Evolutionary conservation across 495 filamentous ascomycete genomes (phyloP).

Genomic region (Xylaria nigripes): DNA sequence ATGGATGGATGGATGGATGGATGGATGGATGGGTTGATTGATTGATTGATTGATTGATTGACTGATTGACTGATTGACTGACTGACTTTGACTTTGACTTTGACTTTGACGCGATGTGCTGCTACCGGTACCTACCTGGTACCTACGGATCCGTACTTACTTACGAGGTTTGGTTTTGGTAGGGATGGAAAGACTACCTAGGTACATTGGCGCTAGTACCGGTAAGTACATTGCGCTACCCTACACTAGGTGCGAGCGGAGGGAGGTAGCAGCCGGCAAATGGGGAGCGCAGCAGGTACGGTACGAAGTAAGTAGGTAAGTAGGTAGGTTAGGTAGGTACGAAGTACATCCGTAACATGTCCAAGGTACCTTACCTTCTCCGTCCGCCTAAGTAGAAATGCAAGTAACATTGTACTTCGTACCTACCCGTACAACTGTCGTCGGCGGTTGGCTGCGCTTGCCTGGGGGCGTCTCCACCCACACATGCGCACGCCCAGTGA

Average conservation of each 20-base stretch:
- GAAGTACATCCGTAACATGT: background rate
- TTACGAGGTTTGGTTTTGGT: too few species aligned
- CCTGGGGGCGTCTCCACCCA: slow-evolving; percentile 9
- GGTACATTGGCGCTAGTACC: too few species aligned
- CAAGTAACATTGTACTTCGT: slow-evolving; percentile 1
- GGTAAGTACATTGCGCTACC: too few species aligned
- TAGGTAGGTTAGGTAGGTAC: background rate
- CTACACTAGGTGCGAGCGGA: too few species aligned
- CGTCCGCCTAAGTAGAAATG: background rate
- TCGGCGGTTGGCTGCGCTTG: background rate
- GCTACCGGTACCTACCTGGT: too few species aligned
- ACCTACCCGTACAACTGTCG: slow-evolving; percentile 7
- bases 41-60: too few species aligned
- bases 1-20: too few species aligned
- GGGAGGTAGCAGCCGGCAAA: background rate
- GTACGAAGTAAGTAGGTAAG: background rate
- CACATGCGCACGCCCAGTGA: background rate
- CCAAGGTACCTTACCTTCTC: background rate
- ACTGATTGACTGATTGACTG: too few species aligned
- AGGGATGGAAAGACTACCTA: too few species aligned
- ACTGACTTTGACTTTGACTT: too few species aligned
- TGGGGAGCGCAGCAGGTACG: slow-evolving; percentile 1
- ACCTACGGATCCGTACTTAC: too few species aligned
- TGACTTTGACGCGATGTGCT: slow-evolving; percentile 3
- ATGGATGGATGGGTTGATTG: too few species aligned